phyloP scores from a whole-genome alignment of 192 early-diverging fungal genomes.

The Coemansia umbellata region DNA sequence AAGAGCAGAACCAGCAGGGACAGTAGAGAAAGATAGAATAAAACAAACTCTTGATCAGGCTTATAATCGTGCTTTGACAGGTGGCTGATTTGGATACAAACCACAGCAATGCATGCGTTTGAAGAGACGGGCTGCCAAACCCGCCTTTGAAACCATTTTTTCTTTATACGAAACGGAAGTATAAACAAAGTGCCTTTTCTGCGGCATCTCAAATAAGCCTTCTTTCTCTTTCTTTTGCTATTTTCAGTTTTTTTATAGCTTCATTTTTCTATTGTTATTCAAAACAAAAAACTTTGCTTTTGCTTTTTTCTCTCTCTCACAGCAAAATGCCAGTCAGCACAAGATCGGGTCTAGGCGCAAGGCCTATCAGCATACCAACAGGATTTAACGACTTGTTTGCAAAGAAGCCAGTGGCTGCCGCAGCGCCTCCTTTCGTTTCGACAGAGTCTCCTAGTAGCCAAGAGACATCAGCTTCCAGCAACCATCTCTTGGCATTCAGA shows the following conservation, averaged over 20 bases:
- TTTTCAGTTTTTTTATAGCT: not conserved
- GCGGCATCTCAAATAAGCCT: too few species aligned
- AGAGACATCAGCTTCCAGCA: not conserved
- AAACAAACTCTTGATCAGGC: too few species aligned
- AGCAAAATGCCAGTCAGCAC: not conserved
- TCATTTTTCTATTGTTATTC: not conserved
- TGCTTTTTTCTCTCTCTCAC: not conserved
- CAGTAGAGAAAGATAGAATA: too few species aligned
- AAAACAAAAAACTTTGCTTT: not conserved
- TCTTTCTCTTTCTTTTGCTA: not conserved
- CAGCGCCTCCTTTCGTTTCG: not conserved
- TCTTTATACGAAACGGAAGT: too few species aligned
- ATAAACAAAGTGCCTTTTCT: too few species aligned
- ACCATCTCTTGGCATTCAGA: constrained; percentile 27
- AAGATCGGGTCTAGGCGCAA: not conserved
- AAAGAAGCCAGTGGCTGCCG: not conserved
- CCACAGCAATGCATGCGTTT: too few species aligned
- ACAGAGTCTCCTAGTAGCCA: not conserved
- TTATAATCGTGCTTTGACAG: too few species aligned
- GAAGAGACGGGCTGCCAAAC: too few species aligned
- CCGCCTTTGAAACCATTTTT: too few species aligned
- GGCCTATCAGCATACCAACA: not conserved
- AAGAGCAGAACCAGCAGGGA: too few species aligned
- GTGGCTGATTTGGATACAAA: too few species aligned
- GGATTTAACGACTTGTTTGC: constrained; percentile 1